These are phyloP conservation scores for Massarina eburnea DNA, from an alignment of 2,329 filamentous ascomycete genomes.

Conservation along the genomic window DNA sequence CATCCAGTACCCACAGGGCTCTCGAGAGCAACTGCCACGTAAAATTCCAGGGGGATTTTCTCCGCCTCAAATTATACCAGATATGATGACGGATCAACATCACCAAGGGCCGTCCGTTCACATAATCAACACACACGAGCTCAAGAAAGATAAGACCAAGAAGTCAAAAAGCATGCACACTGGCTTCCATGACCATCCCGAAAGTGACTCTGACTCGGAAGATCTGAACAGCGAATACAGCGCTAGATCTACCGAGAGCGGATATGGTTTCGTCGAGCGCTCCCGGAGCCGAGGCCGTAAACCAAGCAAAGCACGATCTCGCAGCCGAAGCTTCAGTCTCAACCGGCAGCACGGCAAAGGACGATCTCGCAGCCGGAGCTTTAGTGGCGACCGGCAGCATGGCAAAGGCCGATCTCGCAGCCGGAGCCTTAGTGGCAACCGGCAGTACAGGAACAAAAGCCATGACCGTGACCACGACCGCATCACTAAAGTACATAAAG, in stretches of 20 bases:
- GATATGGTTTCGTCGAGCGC: conserved; percentile 19
- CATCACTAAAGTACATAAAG: conserved; percentile 9
- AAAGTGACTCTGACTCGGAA: conserved; percentile 18
- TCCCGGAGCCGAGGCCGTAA: conserved; percentile 13
- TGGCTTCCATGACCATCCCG: conserved; percentile 7
- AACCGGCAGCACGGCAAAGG: conserved; percentile 1
- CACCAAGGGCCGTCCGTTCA: conserved; percentile 1
- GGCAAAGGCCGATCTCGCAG: conserved; percentile 6
- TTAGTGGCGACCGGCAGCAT: conserved; percentile 3
- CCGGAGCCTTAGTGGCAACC: conserved; percentile 9
- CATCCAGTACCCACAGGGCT: conserved; percentile 11
- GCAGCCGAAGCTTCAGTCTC: conserved; percentile 11
- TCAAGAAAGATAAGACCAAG: conserved; percentile 20
- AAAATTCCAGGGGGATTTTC: neutral
- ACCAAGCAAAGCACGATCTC: conserved; percentile 3
- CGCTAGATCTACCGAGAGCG: conserved; percentile 22
- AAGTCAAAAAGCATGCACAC: conserved; percentile 6
- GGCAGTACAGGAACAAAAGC: conserved; percentile 12
- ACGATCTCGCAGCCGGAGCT: conserved; percentile 12
- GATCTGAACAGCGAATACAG: conserved; percentile 11
- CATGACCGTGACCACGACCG: conserved; percentile 12
- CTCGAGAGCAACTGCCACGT: neutral
- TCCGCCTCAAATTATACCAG: neutral
- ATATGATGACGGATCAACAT: neutral
- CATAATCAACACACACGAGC: conserved; percentile 9